Percentiles rank a stretch among this genome's conserved stretches.
Evolutionary conservation across 352 stramenopile species (phyloP).

Genomic region (Pythium phragmiticola): DNA sequence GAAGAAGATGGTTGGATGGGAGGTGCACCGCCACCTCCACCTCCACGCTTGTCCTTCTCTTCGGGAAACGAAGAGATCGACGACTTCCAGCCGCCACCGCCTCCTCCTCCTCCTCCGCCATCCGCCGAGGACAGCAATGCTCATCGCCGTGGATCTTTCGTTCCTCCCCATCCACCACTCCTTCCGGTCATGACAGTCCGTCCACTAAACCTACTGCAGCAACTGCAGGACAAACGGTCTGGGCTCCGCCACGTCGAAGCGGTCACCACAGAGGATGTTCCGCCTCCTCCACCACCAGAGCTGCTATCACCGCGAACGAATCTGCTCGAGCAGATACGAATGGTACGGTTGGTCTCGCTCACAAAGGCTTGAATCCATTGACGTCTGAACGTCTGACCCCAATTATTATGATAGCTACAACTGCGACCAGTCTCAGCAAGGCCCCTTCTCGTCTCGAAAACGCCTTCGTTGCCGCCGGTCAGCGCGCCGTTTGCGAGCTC

Average conservation of each 20-base stretch:
- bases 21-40: conserved; percentile 6
- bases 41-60: neutral
- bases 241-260: conserved; percentile 17
- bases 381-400: neutral
- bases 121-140: conserved; percentile 2
- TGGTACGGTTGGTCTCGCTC: conserved; percentile 16
- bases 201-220: conserved; percentile 13
- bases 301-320: conserved; percentile 28
- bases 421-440: conserved; percentile 38
- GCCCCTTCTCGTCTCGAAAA: conserved; percentile 10
- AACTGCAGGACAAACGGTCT: conserved; percentile 13
- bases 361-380: neutral
- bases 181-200: neutral
- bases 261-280: neutral
- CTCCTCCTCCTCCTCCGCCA: conserved; percentile 15
- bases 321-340: conserved; percentile 53
- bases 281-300: neutral
- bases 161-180: conserved; percentile 8
- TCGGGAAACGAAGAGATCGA: conserved; percentile 11
- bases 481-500: conserved; percentile 47
- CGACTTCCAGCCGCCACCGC: conserved; percentile 4
- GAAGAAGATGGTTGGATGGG: conserved; percentile 5
- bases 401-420: conserved; percentile 32
- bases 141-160: conserved; percentile 11
- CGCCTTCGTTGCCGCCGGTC: conserved; percentile 8